These are phyloP conservation scores for Auricularia cornea DNA, from an alignment of 768 basidiomycete species.

Conservation along the genomic window DNA sequence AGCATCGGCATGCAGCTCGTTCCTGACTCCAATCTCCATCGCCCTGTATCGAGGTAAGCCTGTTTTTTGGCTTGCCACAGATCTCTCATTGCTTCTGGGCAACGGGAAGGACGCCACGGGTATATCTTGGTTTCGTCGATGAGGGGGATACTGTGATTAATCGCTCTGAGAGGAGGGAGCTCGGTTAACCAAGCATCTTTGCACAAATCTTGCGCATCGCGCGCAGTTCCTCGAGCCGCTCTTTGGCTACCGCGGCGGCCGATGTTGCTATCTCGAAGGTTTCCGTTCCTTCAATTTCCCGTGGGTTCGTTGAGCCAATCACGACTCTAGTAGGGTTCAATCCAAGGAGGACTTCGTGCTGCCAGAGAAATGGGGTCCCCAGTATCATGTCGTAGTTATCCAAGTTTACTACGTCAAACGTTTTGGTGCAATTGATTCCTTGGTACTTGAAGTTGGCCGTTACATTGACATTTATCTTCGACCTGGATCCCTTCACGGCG, in stretches of 20 bases:
- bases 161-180: constrained; percentile 29
- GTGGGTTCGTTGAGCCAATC: background rate
- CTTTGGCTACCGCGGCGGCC: background rate
- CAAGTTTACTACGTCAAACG: constrained; percentile 27
- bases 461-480: constrained; percentile 4
- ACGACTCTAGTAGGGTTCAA: constrained; percentile 9
- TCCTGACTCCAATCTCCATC: constrained; percentile 8
- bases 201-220: background rate
- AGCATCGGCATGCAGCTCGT: constrained; percentile 8
- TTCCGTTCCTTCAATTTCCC: background rate
- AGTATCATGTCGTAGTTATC: constrained; percentile 30
- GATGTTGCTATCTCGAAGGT: background rate
- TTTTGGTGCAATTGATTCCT: background rate
- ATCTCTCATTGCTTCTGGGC: constrained; percentile 25
- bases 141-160: constrained; percentile 36
- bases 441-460: constrained; percentile 5
- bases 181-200: constrained; percentile 10
- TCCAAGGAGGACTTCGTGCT: constrained; percentile 20
- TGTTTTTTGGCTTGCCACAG: constrained; percentile 21
- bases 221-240: background rate
- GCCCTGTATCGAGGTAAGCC: constrained; percentile 5
- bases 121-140: constrained; percentile 27
- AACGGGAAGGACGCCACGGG: constrained; percentile 23
- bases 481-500: constrained; percentile 7
- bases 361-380: constrained; percentile 29